A percentile compares a stretch with the other conserved stretches of the same genome.
Evolutionary conservation across 2,329 filamentous ascomycete genomes (phyloP).

Genomic region (Xylaria polymorpha): DNA sequence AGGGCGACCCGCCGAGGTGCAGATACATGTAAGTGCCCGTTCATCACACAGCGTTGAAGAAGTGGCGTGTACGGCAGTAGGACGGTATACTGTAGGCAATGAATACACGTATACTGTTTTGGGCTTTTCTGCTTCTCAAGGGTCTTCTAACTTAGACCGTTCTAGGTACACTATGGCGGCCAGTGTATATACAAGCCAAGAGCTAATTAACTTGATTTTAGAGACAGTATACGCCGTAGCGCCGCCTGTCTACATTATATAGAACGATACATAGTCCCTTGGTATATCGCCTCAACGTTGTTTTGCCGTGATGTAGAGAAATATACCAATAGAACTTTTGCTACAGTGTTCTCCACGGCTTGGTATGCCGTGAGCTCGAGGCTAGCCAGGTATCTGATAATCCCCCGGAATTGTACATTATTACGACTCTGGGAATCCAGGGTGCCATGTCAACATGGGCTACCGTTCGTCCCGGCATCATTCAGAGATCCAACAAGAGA

Average conservation of each 20-base stretch:
- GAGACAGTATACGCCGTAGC: neutral
- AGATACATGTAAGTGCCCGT: conserved; percentile 16
- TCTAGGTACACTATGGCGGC: neutral
- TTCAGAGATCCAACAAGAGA: conserved; percentile 4
- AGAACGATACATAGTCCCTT: neutral
- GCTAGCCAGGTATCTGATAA: conserved; percentile 11
- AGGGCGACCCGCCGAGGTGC: conserved; percentile 16
- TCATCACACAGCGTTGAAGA: conserved; percentile 27
- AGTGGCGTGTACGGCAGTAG: conserved; percentile 8
- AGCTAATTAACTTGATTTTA: conserved; percentile 24
- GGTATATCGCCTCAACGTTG: neutral
- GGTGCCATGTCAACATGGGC: conserved; percentile 8
- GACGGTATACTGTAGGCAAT: neutral
- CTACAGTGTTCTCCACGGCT: conserved; percentile 2
- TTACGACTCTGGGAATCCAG: conserved; percentile 18
- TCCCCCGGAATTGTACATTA: conserved; percentile 4
- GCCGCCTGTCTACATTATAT: neutral
- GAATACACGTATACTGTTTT: conserved; percentile 2
- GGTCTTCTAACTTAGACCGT: neutral
- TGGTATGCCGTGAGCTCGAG: neutral
- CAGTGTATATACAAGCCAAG: neutral
- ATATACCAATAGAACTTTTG: conserved; percentile 14
- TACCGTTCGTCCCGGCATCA: neutral
- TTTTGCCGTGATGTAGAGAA: conserved; percentile 5
- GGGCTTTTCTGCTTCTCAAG: neutral